These are phyloP conservation scores for Anacardium occidentale DNA, from an alignment of 345 rosid species.

Conservation along the genomic window DNA sequence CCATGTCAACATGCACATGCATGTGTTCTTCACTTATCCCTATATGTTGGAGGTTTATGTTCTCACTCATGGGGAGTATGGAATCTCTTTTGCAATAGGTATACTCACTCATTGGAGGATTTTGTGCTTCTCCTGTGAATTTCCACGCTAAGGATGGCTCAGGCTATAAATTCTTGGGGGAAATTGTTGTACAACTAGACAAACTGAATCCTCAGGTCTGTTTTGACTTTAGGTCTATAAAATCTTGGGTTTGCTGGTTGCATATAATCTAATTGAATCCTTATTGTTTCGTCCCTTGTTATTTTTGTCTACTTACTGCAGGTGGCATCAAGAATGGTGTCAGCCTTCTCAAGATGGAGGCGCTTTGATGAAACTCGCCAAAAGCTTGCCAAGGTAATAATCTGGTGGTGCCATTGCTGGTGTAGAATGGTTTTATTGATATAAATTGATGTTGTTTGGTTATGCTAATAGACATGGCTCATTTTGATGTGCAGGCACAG, in stretches of 20 bases:
- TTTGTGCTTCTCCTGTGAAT: constrained; percentile 82
- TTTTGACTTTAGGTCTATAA: background rate
- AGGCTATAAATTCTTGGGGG: constrained; percentile 95
- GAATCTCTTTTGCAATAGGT: no score
- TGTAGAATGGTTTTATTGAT: background rate
- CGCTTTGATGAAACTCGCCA: constrained; percentile 85
- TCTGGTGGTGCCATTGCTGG: background rate
- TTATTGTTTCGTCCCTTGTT: background rate
- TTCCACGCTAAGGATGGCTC: constrained; percentile 96
- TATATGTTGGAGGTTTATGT: no score
- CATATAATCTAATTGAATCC: background rate
- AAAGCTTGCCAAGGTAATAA: constrained; percentile 73
- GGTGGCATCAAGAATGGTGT: constrained; percentile 96
- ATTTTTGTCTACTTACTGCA: constrained; percentile 19
- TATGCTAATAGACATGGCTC: background rate
- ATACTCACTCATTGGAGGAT: constrained; percentile 24
- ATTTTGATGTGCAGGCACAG: constrained; percentile 60
- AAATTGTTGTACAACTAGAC: constrained; percentile 80
- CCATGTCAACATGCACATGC: background rate
- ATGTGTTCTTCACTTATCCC: background rate
- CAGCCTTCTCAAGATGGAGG: constrained; percentile 97
- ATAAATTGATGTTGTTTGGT: no score
- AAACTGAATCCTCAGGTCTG: constrained; percentile 88
- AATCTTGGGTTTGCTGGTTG: background rate
- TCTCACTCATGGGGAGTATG: no score